These are phyloP conservation scores for Ogataea parapolymorpha DNA, from an alignment of 805 yeast species.

Conservation along the genomic window DNA sequence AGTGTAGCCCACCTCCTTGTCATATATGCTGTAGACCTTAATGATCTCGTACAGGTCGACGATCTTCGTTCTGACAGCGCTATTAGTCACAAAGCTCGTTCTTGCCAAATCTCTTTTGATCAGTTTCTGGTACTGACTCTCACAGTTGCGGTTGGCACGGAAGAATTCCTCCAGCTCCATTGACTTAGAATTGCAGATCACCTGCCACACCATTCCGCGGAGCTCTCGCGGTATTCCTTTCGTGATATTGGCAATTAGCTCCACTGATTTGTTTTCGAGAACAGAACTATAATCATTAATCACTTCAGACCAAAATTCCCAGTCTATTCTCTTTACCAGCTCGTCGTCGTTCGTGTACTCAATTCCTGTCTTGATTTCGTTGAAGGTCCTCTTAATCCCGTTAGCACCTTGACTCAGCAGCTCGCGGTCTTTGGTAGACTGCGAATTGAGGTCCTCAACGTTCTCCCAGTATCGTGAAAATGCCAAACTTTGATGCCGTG, in stretches of 20 bases:
- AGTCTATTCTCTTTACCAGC: constrained; percentile 48
- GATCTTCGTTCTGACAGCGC: constrained; percentile 50
- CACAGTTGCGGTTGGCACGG: constrained; percentile 41
- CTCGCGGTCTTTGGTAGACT: constrained; percentile 51
- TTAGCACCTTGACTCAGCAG: constrained; percentile 47
- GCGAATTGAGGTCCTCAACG: constrained; percentile 45
- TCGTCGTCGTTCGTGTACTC: constrained; percentile 33
- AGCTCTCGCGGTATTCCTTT: constrained; percentile 82
- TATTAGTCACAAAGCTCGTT: constrained; percentile 72
- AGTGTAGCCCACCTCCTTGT: constrained; percentile 93
- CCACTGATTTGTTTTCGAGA: constrained; percentile 58
- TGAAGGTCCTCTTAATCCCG: constrained; percentile 40
- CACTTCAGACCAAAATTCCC: constrained; percentile 87
- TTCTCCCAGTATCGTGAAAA: constrained; percentile 58
- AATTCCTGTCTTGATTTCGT: constrained; percentile 49
- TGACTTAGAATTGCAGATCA: constrained; percentile 75
- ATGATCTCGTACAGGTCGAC: constrained; percentile 70
- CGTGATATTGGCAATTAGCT: constrained; percentile 58
- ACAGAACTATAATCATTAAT: constrained; percentile 72
- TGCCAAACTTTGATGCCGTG: constrained; percentile 54
- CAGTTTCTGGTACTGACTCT: constrained; percentile 65
- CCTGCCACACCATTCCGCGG: constrained; percentile 91
- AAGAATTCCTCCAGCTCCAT: constrained; percentile 59
- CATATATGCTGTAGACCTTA: constrained; percentile 80
- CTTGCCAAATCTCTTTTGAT: constrained; percentile 81